Conservation (phyloP, 371 early-diverging fungal genomes). For the Rhizopus microsporus region DNA sequence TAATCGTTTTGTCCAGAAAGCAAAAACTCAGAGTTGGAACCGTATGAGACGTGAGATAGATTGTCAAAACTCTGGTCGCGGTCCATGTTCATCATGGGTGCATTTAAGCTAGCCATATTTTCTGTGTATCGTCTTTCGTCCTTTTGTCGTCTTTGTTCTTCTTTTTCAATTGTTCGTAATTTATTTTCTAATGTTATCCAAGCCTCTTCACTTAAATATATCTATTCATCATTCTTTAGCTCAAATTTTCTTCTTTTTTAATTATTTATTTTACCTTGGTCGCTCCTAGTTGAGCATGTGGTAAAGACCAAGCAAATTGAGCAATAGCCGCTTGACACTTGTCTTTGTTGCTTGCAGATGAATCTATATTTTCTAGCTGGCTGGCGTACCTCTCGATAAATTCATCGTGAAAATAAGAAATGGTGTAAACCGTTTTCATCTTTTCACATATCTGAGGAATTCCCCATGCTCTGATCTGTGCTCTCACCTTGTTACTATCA, state of each 20-base stretch:
- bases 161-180: slow-evolving; percentile 41
- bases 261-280: slow-evolving; percentile 42
- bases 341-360: slow-evolving; percentile 20
- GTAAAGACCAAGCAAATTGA: slow-evolving; percentile 65
- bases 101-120: slow-evolving; percentile 18
- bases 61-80: slow-evolving; percentile 36
- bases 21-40: slow-evolving; percentile 36
- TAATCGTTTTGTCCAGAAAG: slow-evolving; percentile 14
- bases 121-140: slow-evolving; percentile 30
- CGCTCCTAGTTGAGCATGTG: slow-evolving; percentile 74
- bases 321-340: slow-evolving; percentile 64
- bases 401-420: slow-evolving; percentile 50
- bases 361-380: slow-evolving; percentile 7
- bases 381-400: slow-evolving; percentile 57
- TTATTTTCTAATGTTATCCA: slow-evolving; percentile 70
- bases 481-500: slow-evolving; percentile 61
- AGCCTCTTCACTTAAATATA: slow-evolving; percentile 68
- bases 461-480: slow-evolving; percentile 65
- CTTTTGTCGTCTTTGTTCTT: slow-evolving; percentile 31
- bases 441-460: slow-evolving; percentile 49
- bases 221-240: slow-evolving; percentile 16
- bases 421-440: slow-evolving; percentile 51
- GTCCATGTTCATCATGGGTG: slow-evolving; percentile 20
- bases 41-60: slow-evolving; percentile 35
- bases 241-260: not conserved